These are phyloP conservation scores for Dianthus caryophyllus DNA, from an alignment of 148 eudicot species.

Conservation along the genomic window DNA sequence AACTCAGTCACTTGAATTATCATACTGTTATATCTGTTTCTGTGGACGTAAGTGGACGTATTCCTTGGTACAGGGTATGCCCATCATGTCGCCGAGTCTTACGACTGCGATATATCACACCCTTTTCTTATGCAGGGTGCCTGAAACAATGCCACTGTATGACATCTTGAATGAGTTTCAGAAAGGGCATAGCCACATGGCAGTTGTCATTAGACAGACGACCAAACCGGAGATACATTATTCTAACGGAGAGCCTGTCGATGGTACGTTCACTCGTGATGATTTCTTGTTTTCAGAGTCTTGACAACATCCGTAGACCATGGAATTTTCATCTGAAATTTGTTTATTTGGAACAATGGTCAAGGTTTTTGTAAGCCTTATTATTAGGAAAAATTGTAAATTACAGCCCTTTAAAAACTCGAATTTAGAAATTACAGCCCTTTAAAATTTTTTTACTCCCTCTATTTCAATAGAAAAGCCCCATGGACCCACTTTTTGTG, in stretches of 20 bases:
- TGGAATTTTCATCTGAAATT: background rate
- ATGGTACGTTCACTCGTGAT: conserved; percentile 31
- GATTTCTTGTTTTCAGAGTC: background rate
- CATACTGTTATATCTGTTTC: background rate
- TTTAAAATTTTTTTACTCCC: too few species aligned
- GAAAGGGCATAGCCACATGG: conserved; percentile 98
- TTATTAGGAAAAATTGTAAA: background rate
- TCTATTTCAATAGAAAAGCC: too few species aligned
- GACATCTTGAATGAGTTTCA: conserved; percentile 96
- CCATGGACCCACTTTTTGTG: too few species aligned
- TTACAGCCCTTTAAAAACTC: too few species aligned
- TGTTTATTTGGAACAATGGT: background rate
- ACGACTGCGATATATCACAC: background rate
- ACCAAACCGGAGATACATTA: conserved; percentile 32
- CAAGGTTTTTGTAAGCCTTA: background rate
- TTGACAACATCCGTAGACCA: background rate
- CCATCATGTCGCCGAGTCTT: background rate
- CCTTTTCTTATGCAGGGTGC: conserved; percentile 46
- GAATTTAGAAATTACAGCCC: too few species aligned
- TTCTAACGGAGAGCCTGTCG: conserved; percentile 28
- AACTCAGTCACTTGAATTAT: background rate
- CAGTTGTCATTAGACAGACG: conserved; percentile 69
- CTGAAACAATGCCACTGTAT: conserved; percentile 76
- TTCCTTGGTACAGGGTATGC: background rate
- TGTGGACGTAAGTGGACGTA: background rate